Evolutionary conservation across 2,329 filamentous ascomycete species (phyloP), one percentile per base, ranked within the genome.

Genomic region (Exophiala mesophila): DNA sequence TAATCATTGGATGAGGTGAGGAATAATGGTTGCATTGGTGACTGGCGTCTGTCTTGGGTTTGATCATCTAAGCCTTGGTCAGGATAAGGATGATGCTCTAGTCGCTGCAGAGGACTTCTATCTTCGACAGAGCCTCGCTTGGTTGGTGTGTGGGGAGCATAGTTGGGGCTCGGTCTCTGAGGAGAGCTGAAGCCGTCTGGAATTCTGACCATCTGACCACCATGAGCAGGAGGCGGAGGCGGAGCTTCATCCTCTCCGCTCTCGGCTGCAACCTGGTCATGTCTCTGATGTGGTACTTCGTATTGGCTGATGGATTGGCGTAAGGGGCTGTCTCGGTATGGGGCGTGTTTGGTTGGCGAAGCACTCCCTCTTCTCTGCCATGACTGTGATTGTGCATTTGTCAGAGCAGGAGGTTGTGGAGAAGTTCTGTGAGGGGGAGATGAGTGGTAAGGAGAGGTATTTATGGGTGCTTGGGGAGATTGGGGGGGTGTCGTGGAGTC

Each of bases 211-310:
- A 47, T 36, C 3, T 43, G 41, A 16, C 40, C 41, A 13, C 59
- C 54, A 45, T 63, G 62, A 15, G 50, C 56, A 19, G 62, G 62
- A 20, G 60, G 59, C 8, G 61, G 61, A 19, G 61, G 61, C 8
- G 61, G 59, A 15, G 55, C 44, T 9, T 49, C 50, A 10, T 55
- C 52, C 15, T 62, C 59, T 26, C 6, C 12, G 23, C 23, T 26
- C 12, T 26, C 7, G 12, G 23, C n/a, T n/a, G 23, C 6, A 26
- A 26, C 7, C 12, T 26, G 6, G 23, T 12, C 47, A 18, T 49
- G 34, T 9, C 34, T 41, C 4, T 44, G 39, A 20, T 42, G 47
- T 34, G 45, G 43, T 21, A 56, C 44, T n/a, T 59, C 54, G 15
- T 50, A 19, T 19, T 54, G 55, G 24, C 44, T 56, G 20, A 59